Evolutionary conservation across 2,329 filamentous ascomycete species (phyloP), one percentile per base, ranked within the genome.

Genomic region (Sphaerostilbella broomeana): DNA sequence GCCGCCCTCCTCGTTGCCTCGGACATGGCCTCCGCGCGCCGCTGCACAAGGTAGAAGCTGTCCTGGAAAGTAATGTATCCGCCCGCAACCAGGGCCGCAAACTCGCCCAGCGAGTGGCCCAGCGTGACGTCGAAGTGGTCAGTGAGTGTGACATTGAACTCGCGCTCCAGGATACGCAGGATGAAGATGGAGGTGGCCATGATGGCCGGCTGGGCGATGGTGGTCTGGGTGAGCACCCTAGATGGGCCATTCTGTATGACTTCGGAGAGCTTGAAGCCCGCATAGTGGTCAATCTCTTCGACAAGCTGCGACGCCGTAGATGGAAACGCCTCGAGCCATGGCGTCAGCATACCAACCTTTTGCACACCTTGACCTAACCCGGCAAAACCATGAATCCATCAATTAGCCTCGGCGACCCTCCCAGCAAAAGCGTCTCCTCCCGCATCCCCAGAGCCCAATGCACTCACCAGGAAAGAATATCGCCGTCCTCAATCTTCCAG

Each of bases 141-240:
- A 7, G 69, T 63, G 6, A 81, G 75, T 42, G 76, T 70, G 64
- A 95, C 94, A 27, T 75, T 79, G 57, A 90, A 95, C 50, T 95
- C 86, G 45, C 76, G 69, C 65, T 95, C 87, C 47, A 97, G 73
- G 44, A 95, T 80, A 40, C 86, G 82, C 39, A 95, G 73, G 55
- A 95, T 94, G 43, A 95, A 75, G 56, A 95, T 81, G 19, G 86
- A 94, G 4, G 87, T 92, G 11, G 88, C 86, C 87, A 97, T 94
- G 61, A 95, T 95, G 52, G 90, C 89, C 2, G 90, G 90, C 62
- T 97, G 90, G 4, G 90, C 85, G 58, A 94, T 89, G 48, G 84
- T 78, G 4, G 90, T 95, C 42, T 78, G 75, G 27, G 86, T 94
- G 40, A 97, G 77, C 36, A 72, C 65, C 40, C 77, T 79, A 51